A percentile compares a stretch with the other conserved stretches of the same genome.
These are phyloP conservation scores for Cytospora piceae DNA, from an alignment of 2,329 filamentous ascomycete species.

Conservation along the genomic window DNA sequence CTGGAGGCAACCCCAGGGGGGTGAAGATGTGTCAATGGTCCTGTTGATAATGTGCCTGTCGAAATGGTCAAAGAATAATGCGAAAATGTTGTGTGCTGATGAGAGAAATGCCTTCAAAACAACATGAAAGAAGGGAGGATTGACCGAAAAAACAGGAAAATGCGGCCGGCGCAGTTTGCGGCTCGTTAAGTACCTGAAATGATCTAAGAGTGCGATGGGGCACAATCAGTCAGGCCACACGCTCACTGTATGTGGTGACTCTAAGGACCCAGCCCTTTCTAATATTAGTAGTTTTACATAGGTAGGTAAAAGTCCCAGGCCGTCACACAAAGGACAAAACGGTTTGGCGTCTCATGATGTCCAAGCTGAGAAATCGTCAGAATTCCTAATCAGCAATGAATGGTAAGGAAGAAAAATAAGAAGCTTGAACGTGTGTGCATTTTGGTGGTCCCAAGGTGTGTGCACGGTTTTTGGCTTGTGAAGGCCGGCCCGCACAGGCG, in stretches of 20 bases:
- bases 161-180: background rate
- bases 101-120: conserved; percentile 1
- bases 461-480: background rate
- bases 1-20: background rate
- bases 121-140: background rate
- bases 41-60: background rate
- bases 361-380: background rate
- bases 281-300: too few species aligned
- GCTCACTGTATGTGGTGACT: background rate
- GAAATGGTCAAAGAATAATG: conserved; percentile 16
- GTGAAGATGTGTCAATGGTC: conserved; percentile 11
- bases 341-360: background rate
- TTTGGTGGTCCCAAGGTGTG: background rate
- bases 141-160: background rate
- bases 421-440: background rate
- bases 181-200: background rate
- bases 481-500: background rate
- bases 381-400: too few species aligned
- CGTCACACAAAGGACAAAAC: background rate
- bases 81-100: conserved; percentile 15
- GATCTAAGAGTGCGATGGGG: background rate
- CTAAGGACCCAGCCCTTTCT: background rate
- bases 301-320: too few species aligned
- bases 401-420: background rate
- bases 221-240: background rate